These are phyloP conservation scores for Xylariaceae sp. DNA, from an alignment of 2,329 filamentous ascomycete species.

Conservation along the genomic window DNA sequence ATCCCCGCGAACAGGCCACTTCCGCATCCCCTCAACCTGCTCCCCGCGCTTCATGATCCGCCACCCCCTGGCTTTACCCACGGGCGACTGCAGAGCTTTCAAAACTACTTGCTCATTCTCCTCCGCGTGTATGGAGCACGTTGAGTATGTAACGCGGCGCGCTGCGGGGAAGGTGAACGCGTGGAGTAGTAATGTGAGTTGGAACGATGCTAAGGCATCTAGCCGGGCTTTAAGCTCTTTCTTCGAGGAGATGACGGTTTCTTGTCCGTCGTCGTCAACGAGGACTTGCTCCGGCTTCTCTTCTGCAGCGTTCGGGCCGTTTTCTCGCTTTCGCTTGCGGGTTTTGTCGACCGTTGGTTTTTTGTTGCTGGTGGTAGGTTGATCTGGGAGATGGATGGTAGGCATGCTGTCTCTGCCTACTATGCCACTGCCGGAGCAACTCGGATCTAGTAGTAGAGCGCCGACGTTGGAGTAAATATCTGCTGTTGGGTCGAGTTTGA, in stretches of 20 bases:
- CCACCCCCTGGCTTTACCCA: constrained; percentile 72
- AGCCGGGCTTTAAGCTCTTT: constrained; percentile 39
- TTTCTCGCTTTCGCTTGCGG: constrained; percentile 47
- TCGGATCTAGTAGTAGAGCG: constrained; percentile 83
- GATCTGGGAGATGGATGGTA: constrained; percentile 57
- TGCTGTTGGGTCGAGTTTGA: constrained; percentile 66
- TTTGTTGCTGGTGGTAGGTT: constrained; percentile 37
- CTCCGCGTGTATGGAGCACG: constrained; percentile 81
- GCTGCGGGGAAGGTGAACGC: constrained; percentile 79
- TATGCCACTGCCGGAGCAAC: constrained; percentile 94
- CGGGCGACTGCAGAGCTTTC: constrained; percentile 63
- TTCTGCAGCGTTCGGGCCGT: constrained; percentile 27
- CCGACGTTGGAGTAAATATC: constrained; percentile 67
- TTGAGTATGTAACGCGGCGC: constrained; percentile 81
- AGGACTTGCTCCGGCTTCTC: constrained; percentile 32
- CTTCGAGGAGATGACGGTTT: constrained; percentile 50
- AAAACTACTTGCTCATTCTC: constrained; percentile 89
- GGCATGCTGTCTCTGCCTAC: constrained; percentile 81
- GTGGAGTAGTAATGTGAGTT: constrained; percentile 77
- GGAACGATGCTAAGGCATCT: constrained; percentile 65
- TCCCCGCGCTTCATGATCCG: constrained; percentile 66
- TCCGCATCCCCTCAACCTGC: constrained; percentile 72
- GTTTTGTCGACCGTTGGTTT: constrained; percentile 25
- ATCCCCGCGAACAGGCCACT: constrained; percentile 69
- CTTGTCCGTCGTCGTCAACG: constrained; percentile 56